phyloP scores from a whole-genome alignment of 345 rosid species.

The Diplotaxis tenuifolia region DNA sequence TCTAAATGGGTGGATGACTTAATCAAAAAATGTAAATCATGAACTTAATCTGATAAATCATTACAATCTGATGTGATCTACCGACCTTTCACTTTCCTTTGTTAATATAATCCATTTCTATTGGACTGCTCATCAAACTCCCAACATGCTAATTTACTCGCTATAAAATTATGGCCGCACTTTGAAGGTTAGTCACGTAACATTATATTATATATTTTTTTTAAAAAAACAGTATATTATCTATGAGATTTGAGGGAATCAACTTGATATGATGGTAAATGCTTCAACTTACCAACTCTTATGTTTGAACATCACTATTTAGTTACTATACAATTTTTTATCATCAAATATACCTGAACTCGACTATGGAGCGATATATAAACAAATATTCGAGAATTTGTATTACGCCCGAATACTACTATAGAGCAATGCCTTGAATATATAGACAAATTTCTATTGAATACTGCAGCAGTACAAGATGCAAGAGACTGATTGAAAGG shows the following conservation, averaged over 20 bases:
- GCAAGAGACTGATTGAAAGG: neutral
- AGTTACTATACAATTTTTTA: neutral
- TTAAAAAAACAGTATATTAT: no score
- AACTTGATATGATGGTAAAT: constrained; percentile 8
- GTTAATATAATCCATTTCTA: constrained; percentile 13
- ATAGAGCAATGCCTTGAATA: neutral
- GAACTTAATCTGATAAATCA: constrained; percentile 53
- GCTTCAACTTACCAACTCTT: constrained; percentile 13
- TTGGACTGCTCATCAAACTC: constrained; percentile 40
- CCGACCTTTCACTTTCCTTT: constrained; percentile 48
- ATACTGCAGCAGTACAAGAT: neutral
- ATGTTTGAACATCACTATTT: neutral
- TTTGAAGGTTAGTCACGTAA: constrained; percentile 7
- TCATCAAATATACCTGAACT: neutral
- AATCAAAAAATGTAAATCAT: constrained; percentile 39
- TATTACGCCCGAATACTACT: neutral
- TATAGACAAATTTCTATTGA: neutral
- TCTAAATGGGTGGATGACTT: constrained; percentile 30
- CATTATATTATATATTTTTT: neutral
- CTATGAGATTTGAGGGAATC: neutral
- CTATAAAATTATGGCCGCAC: constrained; percentile 30
- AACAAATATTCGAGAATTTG: neutral
- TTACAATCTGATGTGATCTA: constrained; percentile 63
- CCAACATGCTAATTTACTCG: constrained; percentile 21
- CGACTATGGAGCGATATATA: neutral